Conservation (phyloP, 2,329 filamentous ascomycete genomes). For the Bipolaris sorokiniana region DNA sequence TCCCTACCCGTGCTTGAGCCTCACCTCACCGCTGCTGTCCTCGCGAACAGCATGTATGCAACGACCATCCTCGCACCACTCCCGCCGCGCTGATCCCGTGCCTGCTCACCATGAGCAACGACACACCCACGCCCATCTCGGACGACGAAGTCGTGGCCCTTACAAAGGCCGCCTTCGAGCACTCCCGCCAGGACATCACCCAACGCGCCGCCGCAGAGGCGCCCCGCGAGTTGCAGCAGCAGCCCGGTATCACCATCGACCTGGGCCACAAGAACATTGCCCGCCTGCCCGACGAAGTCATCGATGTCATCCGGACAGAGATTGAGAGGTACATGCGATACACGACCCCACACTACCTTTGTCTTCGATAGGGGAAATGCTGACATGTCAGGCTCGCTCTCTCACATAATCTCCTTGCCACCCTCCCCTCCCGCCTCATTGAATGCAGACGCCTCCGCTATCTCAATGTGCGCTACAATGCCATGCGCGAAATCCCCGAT, state of each 20-base stretch:
- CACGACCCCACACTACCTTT: background rate
- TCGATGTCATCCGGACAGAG: constrained; percentile 75
- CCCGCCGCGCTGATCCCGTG: constrained; percentile 15
- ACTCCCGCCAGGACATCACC: constrained; percentile 69
- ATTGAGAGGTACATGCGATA: constrained; percentile 65
- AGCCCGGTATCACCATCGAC: constrained; percentile 78
- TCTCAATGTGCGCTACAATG: constrained; percentile 79
- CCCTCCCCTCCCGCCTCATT: constrained; percentile 72
- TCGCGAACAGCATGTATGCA: constrained; percentile 18
- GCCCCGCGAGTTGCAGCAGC: constrained; percentile 61
- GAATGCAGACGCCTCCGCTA: constrained; percentile 81
- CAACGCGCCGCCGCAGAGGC: constrained; percentile 59
- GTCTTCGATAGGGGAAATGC: background rate
- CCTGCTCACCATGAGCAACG: constrained; percentile 48
- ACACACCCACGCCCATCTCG: constrained; percentile 57
- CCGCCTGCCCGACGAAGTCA: constrained; percentile 73
- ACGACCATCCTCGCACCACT: background rate
- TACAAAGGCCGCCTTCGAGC: constrained; percentile 70
- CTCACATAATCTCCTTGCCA: constrained; percentile 77
- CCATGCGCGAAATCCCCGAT: constrained; percentile 70
- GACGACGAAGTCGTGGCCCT: constrained; percentile 69
- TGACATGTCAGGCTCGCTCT: constrained; percentile 68
- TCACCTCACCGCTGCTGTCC: constrained; percentile 9
- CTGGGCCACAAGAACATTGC: constrained; percentile 77
- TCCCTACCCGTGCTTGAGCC: background rate